Base-by-base conservation (phyloP, 768 basidiomycete genomes). In the Ramaria rubella region DNA sequence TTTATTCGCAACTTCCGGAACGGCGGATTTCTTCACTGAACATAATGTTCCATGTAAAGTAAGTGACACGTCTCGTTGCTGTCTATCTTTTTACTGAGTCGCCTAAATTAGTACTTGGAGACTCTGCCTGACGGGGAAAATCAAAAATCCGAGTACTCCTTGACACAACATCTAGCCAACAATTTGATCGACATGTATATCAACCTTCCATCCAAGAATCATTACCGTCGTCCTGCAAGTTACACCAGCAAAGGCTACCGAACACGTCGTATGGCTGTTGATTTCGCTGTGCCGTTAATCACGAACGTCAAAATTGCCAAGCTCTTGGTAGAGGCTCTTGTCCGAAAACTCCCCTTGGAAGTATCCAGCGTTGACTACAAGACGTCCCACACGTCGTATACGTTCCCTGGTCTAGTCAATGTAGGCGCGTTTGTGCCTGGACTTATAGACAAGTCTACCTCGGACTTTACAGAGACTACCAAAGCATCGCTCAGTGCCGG, bases 281-380 rank as follows among this genome's bases (percentile, higher is more conserved):
- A 99, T 70, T 97, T 95, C 65, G 96, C 94, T 29, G 86, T 98
- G 31, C 96, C 96, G 1, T 78, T 98, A 51, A 92, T 98, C 67
- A 98, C 95, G 43, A 98, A 99, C 69, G 89, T 99, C 75, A 99
- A 99, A 76, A 94, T 93, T 66, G 95, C 95, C 55, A 99, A 98
- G 70, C 79, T 99, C 67, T 81, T 98, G 38, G 88, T 91, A 15
- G 94, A 98, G 72, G 96, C 95, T 2, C 76, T 94, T 49, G 85
- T 93, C 49, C 83, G 92, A 61, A 93, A 85, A 70, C 76, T 95
- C n/a, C 83, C 93, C 4, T 77, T 98, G 44, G 88, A 96, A 40
- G 90, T 99, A 29, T 89, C 92, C 8, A 85, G 76, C 52, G 78
- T 95, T 61, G 96, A 99, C 69, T 90, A 83, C 73, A 97, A 98